Evolutionary conservation across 352 stramenopile genomes (phyloP).

Genomic region (Globisporangium cederbergense): DNA sequence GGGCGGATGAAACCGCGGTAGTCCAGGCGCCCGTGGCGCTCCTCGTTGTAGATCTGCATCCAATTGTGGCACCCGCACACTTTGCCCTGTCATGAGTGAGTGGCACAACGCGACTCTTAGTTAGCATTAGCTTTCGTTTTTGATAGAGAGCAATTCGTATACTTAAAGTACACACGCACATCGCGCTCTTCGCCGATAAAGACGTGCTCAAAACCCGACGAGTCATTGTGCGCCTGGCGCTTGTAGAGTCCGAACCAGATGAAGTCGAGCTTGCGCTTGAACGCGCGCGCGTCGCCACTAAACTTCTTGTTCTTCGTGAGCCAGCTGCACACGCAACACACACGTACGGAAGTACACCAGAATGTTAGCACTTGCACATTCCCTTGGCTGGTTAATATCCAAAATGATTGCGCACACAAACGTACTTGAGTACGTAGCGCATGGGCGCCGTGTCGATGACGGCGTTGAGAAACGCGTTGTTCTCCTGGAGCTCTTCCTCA

Average conservation of each 20-base stretch:
- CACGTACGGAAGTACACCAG: neutral
- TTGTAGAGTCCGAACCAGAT: conserved; percentile 96
- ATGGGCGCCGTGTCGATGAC: conserved; percentile 91
- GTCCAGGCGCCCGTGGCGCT: conserved; percentile 90
- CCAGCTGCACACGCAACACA: conserved; percentile 32
- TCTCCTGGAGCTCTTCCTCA: conserved; percentile 85
- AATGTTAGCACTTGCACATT: neutral
- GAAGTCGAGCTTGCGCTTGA: conserved; percentile 91
- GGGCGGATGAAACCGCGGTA: conserved; percentile 94
- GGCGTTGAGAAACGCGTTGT: conserved; percentile 90
- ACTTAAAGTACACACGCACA: conserved; percentile 28
- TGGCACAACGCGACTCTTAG: too few relatives aligned
- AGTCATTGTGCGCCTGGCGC: conserved; percentile 84
- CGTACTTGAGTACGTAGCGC: conserved; percentile 91
- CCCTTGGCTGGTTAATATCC: neutral
- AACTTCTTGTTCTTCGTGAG: conserved; percentile 87
- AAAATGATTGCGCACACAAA: neutral
- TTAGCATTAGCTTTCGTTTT: too few relatives aligned
- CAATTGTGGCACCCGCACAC: conserved; percentile 96
- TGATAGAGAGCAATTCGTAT: neutral
- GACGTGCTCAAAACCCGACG: conserved; percentile 95
- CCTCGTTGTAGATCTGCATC: conserved; percentile 96
- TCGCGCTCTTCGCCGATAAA: conserved; percentile 96
- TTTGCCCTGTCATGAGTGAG: conserved; percentile 46
- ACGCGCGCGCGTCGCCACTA: conserved; percentile 56